Base-by-base conservation (phyloP, 768 basidiomycete genomes). In the Boletus tomentosulus region DNA sequence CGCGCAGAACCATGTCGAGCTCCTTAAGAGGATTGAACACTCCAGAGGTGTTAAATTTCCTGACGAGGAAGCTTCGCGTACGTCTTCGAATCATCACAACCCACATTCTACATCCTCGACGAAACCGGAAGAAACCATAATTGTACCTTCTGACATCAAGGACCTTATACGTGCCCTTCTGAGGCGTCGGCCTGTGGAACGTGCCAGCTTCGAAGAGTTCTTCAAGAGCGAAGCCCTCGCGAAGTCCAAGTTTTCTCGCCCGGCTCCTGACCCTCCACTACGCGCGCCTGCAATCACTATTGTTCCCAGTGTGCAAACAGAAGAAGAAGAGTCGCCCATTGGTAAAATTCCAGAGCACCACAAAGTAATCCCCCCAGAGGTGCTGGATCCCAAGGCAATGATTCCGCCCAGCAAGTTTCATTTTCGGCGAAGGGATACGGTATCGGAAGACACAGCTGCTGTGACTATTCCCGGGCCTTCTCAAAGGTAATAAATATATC, bases 31-130 rank as follows among this genome's bases (percentile, higher is more conserved):
- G 80, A 98, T 98, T 54, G 95, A 97, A 66, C 78, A 81, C 39
- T 85, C 90, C n/a, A 91, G 89, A 66, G 90, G 89, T 30, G 84
- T 97, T 65, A 89, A 86, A 70, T 99, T 98, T 58, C 96, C 96
- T 0, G 96, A 98, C 64, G 95, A 98, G 65, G 89, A 90, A 46
- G 78, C 83, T 4, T 48, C 70, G 4, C 74, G 77, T 12, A 57
- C 71, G 41, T 50, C 75, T n/a, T 69, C 74, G n/a, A 74, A 77
- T 46, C 49, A 59, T 3, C 48, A 51, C 6, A 44, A 47, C n/a
- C 57, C 62, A 27, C 63, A 69, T 15, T 8, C 56, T 16, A 34
- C 48, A 8, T 35, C 58, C 7, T 57, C 62, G 19, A 47, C 57
- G 6, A 71, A 61, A 53, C 77, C 77, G 2, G 81, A 79, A 45